Evolutionary conservation across 352 stramenopile genomes (phyloP).

Genomic region (Thalassiosira allenii): DNA sequence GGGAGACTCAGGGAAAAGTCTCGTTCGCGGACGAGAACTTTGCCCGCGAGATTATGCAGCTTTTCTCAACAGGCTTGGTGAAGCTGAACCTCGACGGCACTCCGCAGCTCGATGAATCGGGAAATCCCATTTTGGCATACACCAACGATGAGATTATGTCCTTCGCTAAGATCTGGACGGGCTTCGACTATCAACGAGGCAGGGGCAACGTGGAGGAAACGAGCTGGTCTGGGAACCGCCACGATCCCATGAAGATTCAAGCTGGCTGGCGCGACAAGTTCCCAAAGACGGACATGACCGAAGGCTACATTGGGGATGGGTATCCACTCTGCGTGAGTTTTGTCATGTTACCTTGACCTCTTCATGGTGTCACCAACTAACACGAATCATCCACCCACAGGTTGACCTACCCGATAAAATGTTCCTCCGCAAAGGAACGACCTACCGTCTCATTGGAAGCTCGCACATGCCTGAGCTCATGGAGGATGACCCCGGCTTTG

Average conservation of each 20-base stretch:
- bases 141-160: constrained; percentile 81
- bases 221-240: constrained; percentile 62
- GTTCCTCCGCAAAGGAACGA: constrained; percentile 66
- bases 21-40: constrained; percentile 74
- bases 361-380: background rate
- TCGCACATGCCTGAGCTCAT: constrained; percentile 57
- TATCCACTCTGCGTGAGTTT: constrained; percentile 59
- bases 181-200: constrained; percentile 69
- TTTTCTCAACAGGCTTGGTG: constrained; percentile 80
- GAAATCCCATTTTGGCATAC: constrained; percentile 69
- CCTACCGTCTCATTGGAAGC: constrained; percentile 60
- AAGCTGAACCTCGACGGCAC: constrained; percentile 80
- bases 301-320: constrained; percentile 71
- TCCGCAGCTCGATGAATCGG: constrained; percentile 58
- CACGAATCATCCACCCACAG: background rate
- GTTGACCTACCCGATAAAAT: constrained; percentile 60
- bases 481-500: constrained; percentile 50
- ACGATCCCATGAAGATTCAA: constrained; percentile 82
- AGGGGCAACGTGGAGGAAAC: constrained; percentile 71
- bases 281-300: constrained; percentile 74
- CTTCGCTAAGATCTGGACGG: constrained; percentile 81
- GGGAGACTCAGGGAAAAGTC: constrained; percentile 50
- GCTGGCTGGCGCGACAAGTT: constrained; percentile 74
- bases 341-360: constrained; percentile 5
- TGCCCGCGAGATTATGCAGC: constrained; percentile 74